Evolutionary conservation across 208 protist species (phyloP).

Genomic region (Trypanosoma melophagium): DNA sequence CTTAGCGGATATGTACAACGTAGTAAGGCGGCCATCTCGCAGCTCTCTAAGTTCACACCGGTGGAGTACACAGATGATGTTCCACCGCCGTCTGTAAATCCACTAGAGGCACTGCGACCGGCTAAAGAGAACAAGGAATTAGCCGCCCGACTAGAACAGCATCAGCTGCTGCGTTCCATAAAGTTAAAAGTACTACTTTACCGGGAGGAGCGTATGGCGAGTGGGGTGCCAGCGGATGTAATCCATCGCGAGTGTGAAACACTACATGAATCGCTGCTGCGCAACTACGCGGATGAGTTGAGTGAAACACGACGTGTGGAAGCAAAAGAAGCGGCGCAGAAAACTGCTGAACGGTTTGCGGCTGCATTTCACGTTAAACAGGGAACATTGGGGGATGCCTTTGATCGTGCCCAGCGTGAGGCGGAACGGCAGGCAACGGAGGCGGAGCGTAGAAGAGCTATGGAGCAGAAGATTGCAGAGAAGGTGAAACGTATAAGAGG

Average conservation of each 20-base stretch:
- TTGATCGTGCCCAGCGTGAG: slow-evolving; percentile 59
- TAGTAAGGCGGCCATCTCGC: slow-evolving; percentile 47
- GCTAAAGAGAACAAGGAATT: slow-evolving; percentile 72
- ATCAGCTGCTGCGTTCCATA: slow-evolving; percentile 57
- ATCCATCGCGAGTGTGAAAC: slow-evolving; percentile 68
- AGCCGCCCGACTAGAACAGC: slow-evolving; percentile 46
- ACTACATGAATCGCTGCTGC: slow-evolving; percentile 43
- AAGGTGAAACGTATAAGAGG: slow-evolving; percentile 62
- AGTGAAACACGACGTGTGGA: slow-evolving; percentile 30
- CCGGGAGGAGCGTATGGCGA: slow-evolving; percentile 58
- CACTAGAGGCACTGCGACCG: slow-evolving; percentile 59
- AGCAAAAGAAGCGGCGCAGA: slow-evolving; percentile 40
- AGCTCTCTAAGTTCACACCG: slow-evolving; percentile 26
- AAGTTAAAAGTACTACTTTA: slow-evolving; percentile 65
- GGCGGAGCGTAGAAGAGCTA: slow-evolving; percentile 40
- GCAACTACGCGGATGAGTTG: slow-evolving; percentile 30
- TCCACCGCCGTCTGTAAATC: slow-evolving; percentile 53
- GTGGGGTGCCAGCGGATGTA: slow-evolving; percentile 41
- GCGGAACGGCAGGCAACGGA: slow-evolving; percentile 41
- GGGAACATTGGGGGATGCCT: slow-evolving; percentile 33
- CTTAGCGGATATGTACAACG: slow-evolving; percentile 88
- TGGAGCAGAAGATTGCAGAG: slow-evolving; percentile 73
- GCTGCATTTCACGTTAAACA: slow-evolving; percentile 61
- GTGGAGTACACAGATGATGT: slow-evolving; percentile 34
- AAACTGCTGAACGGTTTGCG: slow-evolving; percentile 75